A percentile compares a stretch with the other conserved stretches of the same genome.
phyloP scores from a whole-genome alignment of 495 filamentous ascomycete species.

The Neurospora sp. region DNA sequence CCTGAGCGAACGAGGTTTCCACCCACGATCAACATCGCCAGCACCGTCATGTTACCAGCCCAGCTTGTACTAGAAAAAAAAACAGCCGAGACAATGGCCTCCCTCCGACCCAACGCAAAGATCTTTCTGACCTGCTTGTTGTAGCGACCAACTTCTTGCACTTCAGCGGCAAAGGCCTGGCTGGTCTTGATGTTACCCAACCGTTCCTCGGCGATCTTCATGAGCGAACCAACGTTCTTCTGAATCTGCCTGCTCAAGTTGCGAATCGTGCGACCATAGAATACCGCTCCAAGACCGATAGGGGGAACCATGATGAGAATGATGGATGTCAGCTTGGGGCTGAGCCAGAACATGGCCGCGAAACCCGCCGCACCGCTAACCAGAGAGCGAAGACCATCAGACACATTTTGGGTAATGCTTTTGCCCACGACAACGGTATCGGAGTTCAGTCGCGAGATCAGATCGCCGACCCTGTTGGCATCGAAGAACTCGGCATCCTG shows the following conservation, averaged over 20 bases:
- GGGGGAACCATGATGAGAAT: conserved; percentile 82
- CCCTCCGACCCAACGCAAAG: conserved; percentile 73
- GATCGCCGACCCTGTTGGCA: conserved; percentile 88
- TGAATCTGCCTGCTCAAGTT: conserved; percentile 86
- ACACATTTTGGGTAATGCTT: conserved; percentile 95
- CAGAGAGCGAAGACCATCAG: conserved; percentile 78
- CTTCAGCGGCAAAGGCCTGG: conserved; percentile 90
- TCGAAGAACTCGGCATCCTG: conserved; percentile 99
- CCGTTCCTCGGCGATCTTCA: conserved; percentile 94
- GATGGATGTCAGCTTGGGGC: conserved; percentile 79
- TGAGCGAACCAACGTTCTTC: conserved; percentile 79
- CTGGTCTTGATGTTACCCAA: conserved; percentile 91
- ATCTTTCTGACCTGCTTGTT: conserved; percentile 86
- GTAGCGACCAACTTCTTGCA: conserved; percentile 80
- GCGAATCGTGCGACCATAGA: conserved; percentile 80
- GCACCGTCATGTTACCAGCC: conserved; percentile 89
- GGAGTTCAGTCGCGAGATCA: conserved; percentile 89
- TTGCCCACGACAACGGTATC: conserved; percentile 97
- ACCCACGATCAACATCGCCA: conserved; percentile 85
- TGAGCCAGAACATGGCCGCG: conserved; percentile 84
- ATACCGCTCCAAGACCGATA: conserved; percentile 79
- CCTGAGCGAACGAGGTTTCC: conserved; percentile 81
- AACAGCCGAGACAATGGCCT: conserved; percentile 78
- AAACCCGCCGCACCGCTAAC: conserved; percentile 87
- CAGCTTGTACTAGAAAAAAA: conserved; percentile 86